A percentile compares a stretch with the other conserved stretches of the same genome.
phyloP scores from a whole-genome alignment of 768 basidiomycete genomes.

The Fistulinella prunicolor region DNA sequence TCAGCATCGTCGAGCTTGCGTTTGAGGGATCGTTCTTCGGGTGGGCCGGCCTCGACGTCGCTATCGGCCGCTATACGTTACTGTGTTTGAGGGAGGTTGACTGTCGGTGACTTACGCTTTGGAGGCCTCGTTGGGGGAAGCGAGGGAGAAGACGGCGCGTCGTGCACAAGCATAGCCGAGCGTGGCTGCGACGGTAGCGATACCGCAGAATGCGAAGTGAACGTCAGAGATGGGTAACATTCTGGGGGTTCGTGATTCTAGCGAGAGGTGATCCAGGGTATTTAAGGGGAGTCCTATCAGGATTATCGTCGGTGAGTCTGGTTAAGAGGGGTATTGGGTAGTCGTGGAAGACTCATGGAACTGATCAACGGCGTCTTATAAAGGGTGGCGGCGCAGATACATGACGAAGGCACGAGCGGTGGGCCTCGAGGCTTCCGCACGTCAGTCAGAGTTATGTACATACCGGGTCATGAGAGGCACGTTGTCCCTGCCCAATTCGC shows the following conservation, averaged over 20 bases:
- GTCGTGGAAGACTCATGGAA: constrained; percentile 6
- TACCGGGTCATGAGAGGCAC: constrained; percentile 16
- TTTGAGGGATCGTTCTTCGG: constrained; percentile 31
- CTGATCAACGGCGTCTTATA: constrained; percentile 34
- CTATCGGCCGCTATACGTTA: constrained; percentile 30
- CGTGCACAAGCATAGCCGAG: constrained; percentile 57
- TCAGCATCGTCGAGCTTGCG: constrained; percentile 31
- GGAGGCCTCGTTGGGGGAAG: constrained; percentile 17
- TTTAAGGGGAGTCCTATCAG: too few relatives aligned
- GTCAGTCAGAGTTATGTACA: constrained; percentile 8
- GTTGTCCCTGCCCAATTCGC: constrained; percentile 7
- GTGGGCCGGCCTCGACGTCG: constrained; percentile 28
- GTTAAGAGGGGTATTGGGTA: constrained; percentile 18
- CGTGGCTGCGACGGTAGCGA: constrained; percentile 59
- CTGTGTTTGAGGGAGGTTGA: constrained; percentile 27
- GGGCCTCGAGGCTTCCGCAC: constrained; percentile 34
- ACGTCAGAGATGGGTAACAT: constrained; percentile 55
- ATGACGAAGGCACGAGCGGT: constrained; percentile 26
- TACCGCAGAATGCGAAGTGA: constrained; percentile 53
- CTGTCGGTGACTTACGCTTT: constrained; percentile 32
- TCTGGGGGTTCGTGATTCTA: constrained; percentile 1
- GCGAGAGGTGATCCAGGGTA: constrained; percentile 9
- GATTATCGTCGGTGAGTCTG: constrained; percentile 23
- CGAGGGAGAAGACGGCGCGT: constrained; percentile 27
- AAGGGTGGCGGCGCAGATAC: constrained; percentile 16